These are phyloP conservation scores for Aspergillus affinis DNA, from an alignment of 495 filamentous ascomycete genomes.

Conservation along the genomic window DNA sequence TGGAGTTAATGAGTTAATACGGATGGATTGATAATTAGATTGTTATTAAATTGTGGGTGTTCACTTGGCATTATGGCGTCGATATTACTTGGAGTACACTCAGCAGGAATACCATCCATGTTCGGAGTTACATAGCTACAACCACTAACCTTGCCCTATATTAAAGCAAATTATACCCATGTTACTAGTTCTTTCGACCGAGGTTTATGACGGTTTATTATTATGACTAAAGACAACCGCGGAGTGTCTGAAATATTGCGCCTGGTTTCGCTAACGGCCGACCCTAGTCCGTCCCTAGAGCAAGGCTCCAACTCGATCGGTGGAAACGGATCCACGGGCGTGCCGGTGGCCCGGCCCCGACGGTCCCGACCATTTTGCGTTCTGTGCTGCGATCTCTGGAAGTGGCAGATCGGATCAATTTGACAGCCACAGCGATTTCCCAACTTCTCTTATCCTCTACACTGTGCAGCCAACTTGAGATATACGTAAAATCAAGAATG, in stretches of 20 bases:
- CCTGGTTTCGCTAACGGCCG: not conserved
- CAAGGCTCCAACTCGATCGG: not conserved
- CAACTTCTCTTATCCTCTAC: not conserved
- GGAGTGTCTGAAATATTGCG: not conserved
- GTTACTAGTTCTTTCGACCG: not conserved
- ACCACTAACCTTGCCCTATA: not conserved
- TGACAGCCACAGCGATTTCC: not conserved
- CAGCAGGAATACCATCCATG: not conserved
- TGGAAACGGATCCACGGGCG: not conserved
- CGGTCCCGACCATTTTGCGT: not conserved
- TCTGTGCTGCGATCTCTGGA: not conserved
- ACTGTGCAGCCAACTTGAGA: not conserved
- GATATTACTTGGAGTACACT: not conserved
- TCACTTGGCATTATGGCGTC: not conserved
- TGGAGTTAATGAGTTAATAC: not conserved
- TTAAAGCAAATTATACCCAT: not conserved
- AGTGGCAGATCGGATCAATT: not conserved
- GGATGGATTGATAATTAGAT: not conserved
- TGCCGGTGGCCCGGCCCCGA: not conserved
- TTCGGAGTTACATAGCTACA: not conserved
- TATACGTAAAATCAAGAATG: not conserved
- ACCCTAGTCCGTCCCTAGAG: not conserved
- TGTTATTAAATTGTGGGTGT: not conserved
- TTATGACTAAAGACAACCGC: not conserved
- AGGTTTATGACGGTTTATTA: not conserved